Percentiles rank a stretch among this genome's conserved stretches.
Evolutionary conservation across 2,329 filamentous ascomycete genomes (phyloP).

Genomic region (Colletotrichum siamense): DNA sequence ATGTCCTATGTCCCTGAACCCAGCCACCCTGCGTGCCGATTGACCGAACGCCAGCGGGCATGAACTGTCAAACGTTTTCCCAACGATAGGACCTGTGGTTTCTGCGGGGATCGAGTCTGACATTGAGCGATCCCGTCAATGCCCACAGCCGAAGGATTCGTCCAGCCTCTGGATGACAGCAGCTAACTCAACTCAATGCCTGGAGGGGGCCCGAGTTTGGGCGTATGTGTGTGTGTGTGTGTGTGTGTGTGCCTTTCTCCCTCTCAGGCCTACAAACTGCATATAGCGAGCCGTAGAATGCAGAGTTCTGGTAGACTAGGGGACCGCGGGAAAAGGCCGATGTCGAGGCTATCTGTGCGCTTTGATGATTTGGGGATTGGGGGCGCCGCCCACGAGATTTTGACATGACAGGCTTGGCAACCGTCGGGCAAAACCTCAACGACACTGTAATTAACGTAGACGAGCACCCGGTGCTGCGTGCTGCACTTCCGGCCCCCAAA

Average conservation of each 20-base stretch:
- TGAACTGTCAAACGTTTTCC: not conserved
- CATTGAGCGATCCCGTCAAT: not conserved
- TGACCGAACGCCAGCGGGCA: not conserved
- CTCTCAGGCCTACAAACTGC: not conserved
- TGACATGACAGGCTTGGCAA: constrained; percentile 10
- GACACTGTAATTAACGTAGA: not conserved
- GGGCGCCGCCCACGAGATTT: not conserved
- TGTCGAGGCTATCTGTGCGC: not conserved
- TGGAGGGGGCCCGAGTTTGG: not conserved
- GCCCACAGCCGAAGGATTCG: not conserved
- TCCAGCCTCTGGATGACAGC: not conserved
- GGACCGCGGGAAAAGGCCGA: not conserved
- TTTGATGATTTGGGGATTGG: not conserved
- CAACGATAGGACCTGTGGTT: not conserved
- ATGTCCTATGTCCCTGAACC: not conserved
- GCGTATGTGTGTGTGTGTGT: not conserved
- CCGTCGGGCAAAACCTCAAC: constrained; percentile 6
- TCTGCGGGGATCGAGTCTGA: not conserved
- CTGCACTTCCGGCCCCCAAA: not conserved
- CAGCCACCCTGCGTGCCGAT: not conserved
- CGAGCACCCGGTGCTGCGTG: not conserved
- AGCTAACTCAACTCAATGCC: not conserved
- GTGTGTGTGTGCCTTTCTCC: not conserved
- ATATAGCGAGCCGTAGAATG: not conserved
- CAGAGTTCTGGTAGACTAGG: not conserved